phyloP scores from a whole-genome alignment of 2,329 filamentous ascomycete species.

The Cladosporium austrohemisphaericum region DNA sequence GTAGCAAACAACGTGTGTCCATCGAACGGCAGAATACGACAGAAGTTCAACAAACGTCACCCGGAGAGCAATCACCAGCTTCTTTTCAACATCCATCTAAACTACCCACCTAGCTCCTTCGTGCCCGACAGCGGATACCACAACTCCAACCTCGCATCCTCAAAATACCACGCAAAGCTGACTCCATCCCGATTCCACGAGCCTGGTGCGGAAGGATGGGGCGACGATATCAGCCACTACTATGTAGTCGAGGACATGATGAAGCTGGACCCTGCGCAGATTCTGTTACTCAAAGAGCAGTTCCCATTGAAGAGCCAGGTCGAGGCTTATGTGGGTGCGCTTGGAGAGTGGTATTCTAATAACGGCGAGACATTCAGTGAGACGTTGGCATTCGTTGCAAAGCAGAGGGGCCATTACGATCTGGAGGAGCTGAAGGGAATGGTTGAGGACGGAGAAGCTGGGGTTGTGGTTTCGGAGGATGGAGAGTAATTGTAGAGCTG shows the following conservation, averaged over 20 bases:
- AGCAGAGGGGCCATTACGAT: conserved; percentile 52
- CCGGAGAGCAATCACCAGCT: conserved; percentile 49
- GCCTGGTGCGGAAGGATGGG: conserved; percentile 58
- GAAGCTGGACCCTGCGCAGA: conserved; percentile 59
- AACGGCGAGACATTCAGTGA: conserved; percentile 61
- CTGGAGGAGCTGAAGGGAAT: conserved; percentile 57
- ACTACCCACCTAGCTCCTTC: conserved; percentile 31
- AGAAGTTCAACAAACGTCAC: conserved; percentile 56
- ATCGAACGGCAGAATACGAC: conserved; percentile 57
- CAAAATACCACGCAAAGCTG: conserved; percentile 46
- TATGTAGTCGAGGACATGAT: conserved; percentile 63
- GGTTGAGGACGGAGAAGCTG: conserved; percentile 65
- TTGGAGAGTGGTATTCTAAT: conserved; percentile 61
- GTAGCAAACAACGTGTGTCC: conserved; percentile 58
- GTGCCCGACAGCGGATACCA: conserved; percentile 37
- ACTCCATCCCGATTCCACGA: conserved; percentile 49
- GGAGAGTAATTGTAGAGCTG: not conserved
- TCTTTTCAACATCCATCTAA: conserved; percentile 45
- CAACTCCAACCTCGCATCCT: conserved; percentile 31
- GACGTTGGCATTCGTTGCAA: conserved; percentile 55
- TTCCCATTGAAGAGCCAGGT: conserved; percentile 56
- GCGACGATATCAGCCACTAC: conserved; percentile 61
- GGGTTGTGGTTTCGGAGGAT: conserved; percentile 49
- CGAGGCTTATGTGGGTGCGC: conserved; percentile 48
- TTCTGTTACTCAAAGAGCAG: conserved; percentile 55